A percentile compares a stretch with the other conserved stretches of the same genome.
phyloP scores from a whole-genome alignment of 176 grass and related monocot genomes.

The Musa acuminata region DNA sequence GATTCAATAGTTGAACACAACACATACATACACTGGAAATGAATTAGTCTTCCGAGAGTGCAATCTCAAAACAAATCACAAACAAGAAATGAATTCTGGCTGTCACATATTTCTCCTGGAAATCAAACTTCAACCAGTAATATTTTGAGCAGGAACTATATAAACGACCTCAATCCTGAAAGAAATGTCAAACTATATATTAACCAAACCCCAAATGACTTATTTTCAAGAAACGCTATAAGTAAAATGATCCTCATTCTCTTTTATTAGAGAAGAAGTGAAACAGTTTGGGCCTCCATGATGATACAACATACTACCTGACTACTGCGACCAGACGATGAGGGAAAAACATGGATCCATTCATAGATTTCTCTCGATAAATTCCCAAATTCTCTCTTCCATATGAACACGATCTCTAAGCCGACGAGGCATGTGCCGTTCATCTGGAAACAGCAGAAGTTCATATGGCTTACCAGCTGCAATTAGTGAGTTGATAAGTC shows the following conservation, averaged over 20 bases:
- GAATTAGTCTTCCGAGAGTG: no score
- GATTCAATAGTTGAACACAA: no score
- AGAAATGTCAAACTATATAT: neutral
- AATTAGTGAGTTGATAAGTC: conserved; percentile 72
- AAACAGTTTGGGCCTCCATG: neutral
- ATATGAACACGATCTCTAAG: conserved; percentile 75
- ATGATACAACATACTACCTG: neutral
- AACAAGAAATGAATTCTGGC: neutral
- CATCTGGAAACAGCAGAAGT: conserved; percentile 85
- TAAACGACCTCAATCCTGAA: no score
- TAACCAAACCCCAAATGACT: neutral
- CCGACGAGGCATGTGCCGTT: conserved; percentile 85
- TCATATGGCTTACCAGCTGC: conserved; percentile 71
- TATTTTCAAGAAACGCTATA: neutral
- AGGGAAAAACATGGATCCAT: neutral
- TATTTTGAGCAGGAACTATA: neutral
- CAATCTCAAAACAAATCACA: neutral
- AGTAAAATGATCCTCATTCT: neutral
- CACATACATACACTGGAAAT: no score
- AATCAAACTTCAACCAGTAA: neutral
- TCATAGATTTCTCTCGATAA: conserved; percentile 84
- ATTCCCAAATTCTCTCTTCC: conserved; percentile 96
- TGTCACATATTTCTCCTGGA: neutral
- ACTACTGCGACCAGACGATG: neutral
- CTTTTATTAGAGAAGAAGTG: neutral